A percentile compares a stretch with the other conserved stretches of the same genome.
phyloP scores from a whole-genome alignment of 2,329 filamentous ascomycete genomes.

The Stagonosporopsis chrysanthemi region DNA sequence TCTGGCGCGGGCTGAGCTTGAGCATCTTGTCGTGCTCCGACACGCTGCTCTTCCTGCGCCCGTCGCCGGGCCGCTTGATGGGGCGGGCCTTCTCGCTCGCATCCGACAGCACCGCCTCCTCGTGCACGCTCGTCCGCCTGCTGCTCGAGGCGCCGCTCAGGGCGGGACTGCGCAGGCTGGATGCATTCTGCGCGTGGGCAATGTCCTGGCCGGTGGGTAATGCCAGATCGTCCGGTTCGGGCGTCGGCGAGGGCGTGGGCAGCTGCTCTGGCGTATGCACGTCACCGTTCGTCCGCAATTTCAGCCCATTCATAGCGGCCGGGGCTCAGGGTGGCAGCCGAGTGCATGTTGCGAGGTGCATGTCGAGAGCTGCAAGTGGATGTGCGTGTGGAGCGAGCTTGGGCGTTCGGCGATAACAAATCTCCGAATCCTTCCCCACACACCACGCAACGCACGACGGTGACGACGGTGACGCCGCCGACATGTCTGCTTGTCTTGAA shows the following conservation, averaged over 20 bases:
- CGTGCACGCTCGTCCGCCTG: slow-evolving; percentile 32
- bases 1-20: slow-evolving; percentile 63
- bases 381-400: slow-evolving; percentile 11
- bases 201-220: slow-evolving; percentile 18
- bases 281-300: slow-evolving; percentile 30
- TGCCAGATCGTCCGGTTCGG: slow-evolving; percentile 36
- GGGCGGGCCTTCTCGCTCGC: slow-evolving; percentile 41
- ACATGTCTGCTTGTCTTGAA: too few species aligned
- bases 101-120: slow-evolving; percentile 45
- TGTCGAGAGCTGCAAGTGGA: slow-evolving; percentile 4
- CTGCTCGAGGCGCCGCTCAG: slow-evolving; percentile 27
- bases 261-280: slow-evolving; percentile 32
- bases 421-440: not conserved
- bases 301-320: slow-evolving; percentile 43
- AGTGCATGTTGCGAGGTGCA: slow-evolving; percentile 27
- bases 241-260: slow-evolving; percentile 38
- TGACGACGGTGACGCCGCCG: too few species aligned
- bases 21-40: slow-evolving; percentile 53
- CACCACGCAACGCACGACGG: too few species aligned
- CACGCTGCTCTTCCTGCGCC: slow-evolving; percentile 45
- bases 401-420: slow-evolving; percentile 2
- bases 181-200: slow-evolving; percentile 18
- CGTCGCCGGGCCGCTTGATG: slow-evolving; percentile 48
- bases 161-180: slow-evolving; percentile 21
- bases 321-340: slow-evolving; percentile 15